phyloP scores from a whole-genome alignment of 495 filamentous ascomycete species.

The Glonium stellatum region DNA sequence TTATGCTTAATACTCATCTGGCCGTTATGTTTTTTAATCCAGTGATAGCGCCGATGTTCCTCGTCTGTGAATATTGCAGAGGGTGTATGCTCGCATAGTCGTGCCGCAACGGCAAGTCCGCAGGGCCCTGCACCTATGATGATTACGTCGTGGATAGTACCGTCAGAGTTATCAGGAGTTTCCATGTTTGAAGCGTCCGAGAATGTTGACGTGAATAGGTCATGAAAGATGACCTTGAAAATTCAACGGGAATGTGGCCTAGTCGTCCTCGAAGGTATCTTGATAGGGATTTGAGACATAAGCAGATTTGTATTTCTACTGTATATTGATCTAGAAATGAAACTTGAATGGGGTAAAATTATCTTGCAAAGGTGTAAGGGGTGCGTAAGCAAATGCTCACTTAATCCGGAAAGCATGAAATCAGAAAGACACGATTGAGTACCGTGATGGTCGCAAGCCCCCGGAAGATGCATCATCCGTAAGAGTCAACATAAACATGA shows the following conservation, averaged over 20 bases:
- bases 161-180: not conserved
- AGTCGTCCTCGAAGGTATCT: no score
- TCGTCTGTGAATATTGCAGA: slow-evolving; percentile 61
- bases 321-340: no score
- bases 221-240: no score
- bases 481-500: no score
- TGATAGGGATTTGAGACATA: no score
- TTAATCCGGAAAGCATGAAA: not conserved
- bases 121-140: slow-evolving; percentile 60
- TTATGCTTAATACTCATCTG: slow-evolving; percentile 39
- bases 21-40: slow-evolving; percentile 51
- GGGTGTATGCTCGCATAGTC: slow-evolving; percentile 53
- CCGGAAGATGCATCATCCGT: no score
- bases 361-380: no score
- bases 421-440: not conserved
- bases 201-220: not conserved
- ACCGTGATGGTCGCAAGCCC: not conserved
- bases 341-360: no score
- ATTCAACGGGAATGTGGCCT: no score
- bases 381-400: not conserved
- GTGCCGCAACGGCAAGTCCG: slow-evolving; percentile 54
- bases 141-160: slow-evolving; percentile 46
- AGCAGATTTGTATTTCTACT: no score
- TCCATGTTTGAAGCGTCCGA: not conserved
- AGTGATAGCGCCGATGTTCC: slow-evolving; percentile 59